Evolutionary conservation across 2,329 filamentous ascomycete species (phyloP).

Genomic region (Pyricularia pennisetigena): DNA sequence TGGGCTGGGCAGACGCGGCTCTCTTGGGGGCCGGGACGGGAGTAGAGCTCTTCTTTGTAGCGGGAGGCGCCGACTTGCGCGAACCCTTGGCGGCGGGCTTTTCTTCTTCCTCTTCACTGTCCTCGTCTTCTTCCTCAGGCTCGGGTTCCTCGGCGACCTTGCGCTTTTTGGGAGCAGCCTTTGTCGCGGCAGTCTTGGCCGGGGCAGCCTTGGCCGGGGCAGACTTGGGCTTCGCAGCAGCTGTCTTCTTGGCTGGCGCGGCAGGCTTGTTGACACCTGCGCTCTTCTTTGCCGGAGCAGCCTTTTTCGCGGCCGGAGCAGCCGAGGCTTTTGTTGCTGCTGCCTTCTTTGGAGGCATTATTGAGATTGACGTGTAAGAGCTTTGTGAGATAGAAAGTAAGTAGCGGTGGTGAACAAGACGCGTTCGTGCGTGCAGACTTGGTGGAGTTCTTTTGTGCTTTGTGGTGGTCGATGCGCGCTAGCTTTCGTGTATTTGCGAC

Average conservation of each 20-base stretch:
- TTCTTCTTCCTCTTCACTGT: not conserved
- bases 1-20: conserved; percentile 7
- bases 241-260: conserved; percentile 16
- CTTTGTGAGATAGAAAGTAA: not conserved
- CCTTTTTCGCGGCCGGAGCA: conserved; percentile 6
- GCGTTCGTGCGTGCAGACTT: not conserved
- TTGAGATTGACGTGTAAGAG: not conserved
- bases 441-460: not conserved
- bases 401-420: not conserved
- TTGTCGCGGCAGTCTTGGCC: conserved; percentile 5
- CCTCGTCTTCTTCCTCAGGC: not conserved
- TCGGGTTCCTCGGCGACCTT: conserved; percentile 2
- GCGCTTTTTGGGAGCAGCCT: conserved; percentile 4
- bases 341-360: not conserved
- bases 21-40: conserved; percentile 2
- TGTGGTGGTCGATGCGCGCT: not conserved
- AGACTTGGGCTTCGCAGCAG: conserved; percentile 22
- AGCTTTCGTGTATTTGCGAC: not conserved
- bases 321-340: not conserved
- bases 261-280: conserved; percentile 23
- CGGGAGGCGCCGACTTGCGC: conserved; percentile 3
- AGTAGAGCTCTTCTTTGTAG: conserved; percentile 9
- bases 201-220: conserved; percentile 9
- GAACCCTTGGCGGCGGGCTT: not conserved
- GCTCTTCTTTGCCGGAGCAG: conserved; percentile 17